Conservation (phyloP, 148 eudicot species). For the Spergularia marina region DNA sequence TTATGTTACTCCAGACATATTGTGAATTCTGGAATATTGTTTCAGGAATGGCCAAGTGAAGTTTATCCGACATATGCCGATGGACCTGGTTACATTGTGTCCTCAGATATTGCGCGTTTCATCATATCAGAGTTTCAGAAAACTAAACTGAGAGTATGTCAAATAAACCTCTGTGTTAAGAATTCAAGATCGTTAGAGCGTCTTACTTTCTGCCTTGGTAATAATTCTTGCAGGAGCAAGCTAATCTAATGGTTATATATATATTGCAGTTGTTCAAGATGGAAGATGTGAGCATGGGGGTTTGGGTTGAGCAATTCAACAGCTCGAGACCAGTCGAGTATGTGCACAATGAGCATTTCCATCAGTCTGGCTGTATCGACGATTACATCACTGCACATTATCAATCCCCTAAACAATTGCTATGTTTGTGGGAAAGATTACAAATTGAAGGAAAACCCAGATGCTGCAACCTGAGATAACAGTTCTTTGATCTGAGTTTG, state of each 20-base stretch:
- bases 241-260: background rate
- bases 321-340: constrained; percentile 54
- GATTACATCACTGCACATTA: constrained; percentile 78
- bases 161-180: background rate
- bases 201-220: background rate
- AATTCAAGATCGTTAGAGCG: background rate
- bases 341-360: constrained; percentile 59
- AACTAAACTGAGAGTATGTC: constrained; percentile 58
- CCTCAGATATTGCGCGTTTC: constrained; percentile 62
- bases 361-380: constrained; percentile 68
- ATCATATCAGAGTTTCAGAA: constrained; percentile 55
- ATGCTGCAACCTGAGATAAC: constrained; percentile 77
- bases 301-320: constrained; percentile 85
- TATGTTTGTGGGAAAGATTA: constrained; percentile 50
- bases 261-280: constrained; percentile 74
- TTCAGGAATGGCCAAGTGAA: constrained; percentile 79
- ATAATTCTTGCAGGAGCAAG: background rate
- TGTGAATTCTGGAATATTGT: constrained; percentile 10
- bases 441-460: constrained; percentile 40
- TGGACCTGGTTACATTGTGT: constrained; percentile 75
- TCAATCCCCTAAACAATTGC: constrained; percentile 80
- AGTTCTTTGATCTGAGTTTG: background rate
- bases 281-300: constrained; percentile 97
- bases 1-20: background rate
- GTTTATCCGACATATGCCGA: constrained; percentile 83